These are phyloP conservation scores for Dryas octopetala DNA, from an alignment of 306 rosid genomes.

Conservation along the genomic window DNA sequence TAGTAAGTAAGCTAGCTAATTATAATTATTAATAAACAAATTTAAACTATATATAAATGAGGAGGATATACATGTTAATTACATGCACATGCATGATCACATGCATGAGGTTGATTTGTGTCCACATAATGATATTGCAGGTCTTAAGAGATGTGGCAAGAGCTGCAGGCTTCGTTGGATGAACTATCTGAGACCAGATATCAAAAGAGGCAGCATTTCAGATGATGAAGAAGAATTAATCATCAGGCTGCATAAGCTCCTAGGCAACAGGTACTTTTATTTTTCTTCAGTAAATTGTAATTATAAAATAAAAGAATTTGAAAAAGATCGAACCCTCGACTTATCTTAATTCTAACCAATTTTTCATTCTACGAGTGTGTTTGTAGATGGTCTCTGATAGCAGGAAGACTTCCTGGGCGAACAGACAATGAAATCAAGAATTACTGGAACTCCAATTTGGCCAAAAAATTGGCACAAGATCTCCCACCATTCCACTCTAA, in stretches of 20 bases:
- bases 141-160: slow-evolving; percentile 14
- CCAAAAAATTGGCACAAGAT: slow-evolving; percentile 12
- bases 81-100: neutral
- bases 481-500: neutral
- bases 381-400: slow-evolving; percentile 17
- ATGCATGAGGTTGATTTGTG: neutral
- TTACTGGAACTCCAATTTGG: slow-evolving; percentile 14
- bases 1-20: no score
- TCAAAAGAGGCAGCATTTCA: slow-evolving; percentile 14
- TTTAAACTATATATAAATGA: neutral
- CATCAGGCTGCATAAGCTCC: slow-evolving; percentile 13
- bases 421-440: slow-evolving; percentile 22
- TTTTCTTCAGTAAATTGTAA: no score
- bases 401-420: slow-evolving; percentile 19
- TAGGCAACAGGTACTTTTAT: slow-evolving; percentile 8
- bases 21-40: neutral
- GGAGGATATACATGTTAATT: neutral
- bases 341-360: neutral
- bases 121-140: neutral
- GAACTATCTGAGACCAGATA: slow-evolving; percentile 15
- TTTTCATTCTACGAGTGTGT: neutral
- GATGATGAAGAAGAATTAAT: slow-evolving; percentile 14
- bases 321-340: neutral
- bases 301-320: no score
- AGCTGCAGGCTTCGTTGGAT: slow-evolving; percentile 18